Conservation (phyloP, 495 filamentous ascomycete species). For the Neurospora sp. region DNA sequence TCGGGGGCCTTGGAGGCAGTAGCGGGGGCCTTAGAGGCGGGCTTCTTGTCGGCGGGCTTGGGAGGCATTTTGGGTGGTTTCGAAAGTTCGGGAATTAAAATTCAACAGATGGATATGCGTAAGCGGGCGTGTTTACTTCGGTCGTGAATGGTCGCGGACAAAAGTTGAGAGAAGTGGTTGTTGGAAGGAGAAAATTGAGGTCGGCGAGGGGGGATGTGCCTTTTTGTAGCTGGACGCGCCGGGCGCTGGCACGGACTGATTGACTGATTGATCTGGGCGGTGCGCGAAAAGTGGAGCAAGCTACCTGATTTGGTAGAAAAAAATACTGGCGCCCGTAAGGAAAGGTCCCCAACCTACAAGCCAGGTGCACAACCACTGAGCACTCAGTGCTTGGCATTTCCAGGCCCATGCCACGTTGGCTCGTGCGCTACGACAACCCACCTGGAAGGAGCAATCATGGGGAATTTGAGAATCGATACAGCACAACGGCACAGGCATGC, state of each 20-base stretch:
- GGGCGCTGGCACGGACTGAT: constrained; percentile 29
- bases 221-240: constrained; percentile 43
- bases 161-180: constrained; percentile 33
- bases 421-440: constrained; percentile 24
- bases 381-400: constrained; percentile 5
- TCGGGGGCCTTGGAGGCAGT: constrained; percentile 61
- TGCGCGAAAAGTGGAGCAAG: constrained; percentile 16
- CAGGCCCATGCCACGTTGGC: constrained; percentile 18
- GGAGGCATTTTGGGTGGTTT: constrained; percentile 69
- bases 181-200: constrained; percentile 30
- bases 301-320: constrained; percentile 28
- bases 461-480: neutral
- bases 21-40: constrained; percentile 94
- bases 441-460: constrained; percentile 11
- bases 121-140: constrained; percentile 25
- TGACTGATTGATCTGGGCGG: constrained; percentile 36
- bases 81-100: constrained; percentile 21
- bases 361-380: neutral
- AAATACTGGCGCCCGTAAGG: constrained; percentile 8
- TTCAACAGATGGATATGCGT: constrained; percentile 20
- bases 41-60: constrained; percentile 96
- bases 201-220: constrained; percentile 34
- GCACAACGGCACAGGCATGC: neutral
- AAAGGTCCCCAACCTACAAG: neutral
- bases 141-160: constrained; percentile 18